Evolutionary conservation across 306 rosid species (phyloP).

Genomic region (Styphnolobium japonicum): DNA sequence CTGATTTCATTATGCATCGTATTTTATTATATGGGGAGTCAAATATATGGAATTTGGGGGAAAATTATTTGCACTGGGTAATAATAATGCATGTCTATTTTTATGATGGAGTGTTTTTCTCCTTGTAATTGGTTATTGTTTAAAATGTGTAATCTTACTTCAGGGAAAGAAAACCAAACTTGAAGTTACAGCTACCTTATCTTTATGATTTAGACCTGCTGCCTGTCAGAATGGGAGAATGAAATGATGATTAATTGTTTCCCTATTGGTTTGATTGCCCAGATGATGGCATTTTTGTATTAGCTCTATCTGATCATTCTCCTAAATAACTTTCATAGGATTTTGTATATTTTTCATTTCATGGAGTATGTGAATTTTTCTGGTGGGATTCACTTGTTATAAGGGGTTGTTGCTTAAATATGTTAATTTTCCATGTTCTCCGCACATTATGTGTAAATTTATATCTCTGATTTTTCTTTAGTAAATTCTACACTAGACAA

Average conservation of each 20-base stretch:
- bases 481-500: too few relatives aligned
- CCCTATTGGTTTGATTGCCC: slow-evolving; percentile 64
- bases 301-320: slow-evolving; percentile 58
- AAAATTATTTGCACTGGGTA: not conserved
- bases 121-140: too few relatives aligned
- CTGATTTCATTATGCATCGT: not conserved
- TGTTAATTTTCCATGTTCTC: not conserved
- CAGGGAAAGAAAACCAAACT: not conserved
- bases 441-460: not conserved
- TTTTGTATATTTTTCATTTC: too few relatives aligned
- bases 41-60: not conserved
- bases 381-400: not conserved
- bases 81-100: not conserved
- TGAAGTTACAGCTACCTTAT: not conserved
- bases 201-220: not conserved
- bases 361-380: not conserved
- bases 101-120: not conserved
- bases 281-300: slow-evolving; percentile 47
- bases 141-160: too few relatives aligned
- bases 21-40: not conserved
- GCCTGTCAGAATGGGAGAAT: slow-evolving; percentile 10
- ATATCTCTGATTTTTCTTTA: too few relatives aligned
- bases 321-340: not conserved
- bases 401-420: not conserved
- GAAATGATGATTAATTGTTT: slow-evolving; percentile 40